phyloP scores from a whole-genome alignment of 305 asterid species.

The Nicotiana rustica region DNA sequence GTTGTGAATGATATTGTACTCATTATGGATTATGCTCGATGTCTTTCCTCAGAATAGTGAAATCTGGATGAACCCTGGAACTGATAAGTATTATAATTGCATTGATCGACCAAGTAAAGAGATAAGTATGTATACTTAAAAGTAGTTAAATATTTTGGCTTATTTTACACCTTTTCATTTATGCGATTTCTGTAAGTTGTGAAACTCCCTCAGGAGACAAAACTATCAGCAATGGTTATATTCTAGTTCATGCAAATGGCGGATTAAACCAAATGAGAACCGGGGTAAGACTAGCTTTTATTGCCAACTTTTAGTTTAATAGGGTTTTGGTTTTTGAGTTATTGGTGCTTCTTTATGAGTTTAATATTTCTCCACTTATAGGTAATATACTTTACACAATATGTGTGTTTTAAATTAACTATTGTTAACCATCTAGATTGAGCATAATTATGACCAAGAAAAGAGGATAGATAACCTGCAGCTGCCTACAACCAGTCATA shows the following conservation, averaged over 20 bases:
- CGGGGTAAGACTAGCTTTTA: constrained; percentile 34
- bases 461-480: too few species aligned
- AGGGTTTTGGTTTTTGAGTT: not conserved
- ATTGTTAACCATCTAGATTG: too few species aligned
- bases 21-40: not conserved
- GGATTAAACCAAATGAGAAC: constrained; percentile 46
- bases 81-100: constrained; percentile 32
- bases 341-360: not conserved
- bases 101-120: constrained; percentile 33
- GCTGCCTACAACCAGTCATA: too few species aligned
- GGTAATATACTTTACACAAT: not conserved
- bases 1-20: not conserved
- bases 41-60: constrained; percentile 25
- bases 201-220: constrained; percentile 22
- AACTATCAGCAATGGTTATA: constrained; percentile 36
- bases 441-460: too few species aligned
- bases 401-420: too few species aligned
- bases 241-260: constrained; percentile 45
- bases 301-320: constrained; percentile 6
- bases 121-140: constrained; percentile 31
- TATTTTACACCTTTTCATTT: constrained; percentile 16
- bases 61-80: constrained; percentile 34
- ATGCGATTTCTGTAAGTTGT: not conserved
- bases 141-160: not conserved
- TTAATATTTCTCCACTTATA: not conserved